Base-by-base conservation (phyloP, 306 rosid genomes). In the Cicer yamashitae region DNA sequence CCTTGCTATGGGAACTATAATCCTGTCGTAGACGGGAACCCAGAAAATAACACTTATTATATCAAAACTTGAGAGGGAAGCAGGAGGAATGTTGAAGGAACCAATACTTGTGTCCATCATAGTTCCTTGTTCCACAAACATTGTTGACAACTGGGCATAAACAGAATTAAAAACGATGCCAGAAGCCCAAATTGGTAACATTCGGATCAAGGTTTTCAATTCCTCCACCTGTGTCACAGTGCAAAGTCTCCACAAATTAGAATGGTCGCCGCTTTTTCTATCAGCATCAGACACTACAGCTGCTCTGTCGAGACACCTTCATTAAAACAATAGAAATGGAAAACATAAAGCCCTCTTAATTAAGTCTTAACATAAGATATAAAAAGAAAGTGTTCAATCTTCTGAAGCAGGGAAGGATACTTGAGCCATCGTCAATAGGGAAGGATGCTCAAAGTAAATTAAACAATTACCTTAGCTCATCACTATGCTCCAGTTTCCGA, bases 181-280 rank as follows among this genome's bases (percentile, higher is more conserved):
- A 38, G 93, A 82, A 14, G 99, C 97, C 99, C 97, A 94, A 43
- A 94, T 79, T 18, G 97, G 97, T 77, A 94, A 90, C 96, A 88
- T 90, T 52, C 96, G 99, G 79, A 94, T 84, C 86, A 92, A 80
- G 43, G 87, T 92, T 86, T 94, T 94, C 73, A 94, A 81, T 78
- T 94, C 97, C 85, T 94, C 99, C 51, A 94, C 92, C 83, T 94
- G 96, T 58, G 99, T 92, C 65, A 94, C 96, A 0, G 93, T 89
- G 84, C 99, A 94, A 44, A 94, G 88, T 83, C 86, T 88, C 97
- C 99, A 94, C 14, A 83, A 82, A 82, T 94, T 74, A 62, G 89
- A 90, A 53, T 84, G 79, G 73, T 86, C 81, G 20, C 91, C 92
- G 2, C 65, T 79, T 84, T 78, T 86, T 10, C 54, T 78, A 80